Base-by-base conservation (phyloP, 2,329 filamentous ascomycete genomes). In the Tolypocladium nubicola region DNA sequence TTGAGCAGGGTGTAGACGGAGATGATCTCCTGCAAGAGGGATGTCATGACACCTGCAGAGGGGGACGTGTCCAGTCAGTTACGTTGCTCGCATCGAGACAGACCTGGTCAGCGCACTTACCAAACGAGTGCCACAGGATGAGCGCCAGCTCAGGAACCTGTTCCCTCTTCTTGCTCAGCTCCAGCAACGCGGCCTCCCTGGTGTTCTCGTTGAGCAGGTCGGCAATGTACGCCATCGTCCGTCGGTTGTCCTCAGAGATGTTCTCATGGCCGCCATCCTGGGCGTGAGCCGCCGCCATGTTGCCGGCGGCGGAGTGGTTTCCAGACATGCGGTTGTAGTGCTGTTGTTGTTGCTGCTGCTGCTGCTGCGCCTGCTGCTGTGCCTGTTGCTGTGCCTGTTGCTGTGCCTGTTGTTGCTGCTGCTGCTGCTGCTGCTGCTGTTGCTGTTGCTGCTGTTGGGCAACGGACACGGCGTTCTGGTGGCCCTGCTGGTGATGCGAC, bases 41-140 rank as follows among this genome's bases (percentile, higher is more conserved):
- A 96, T 52, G 94, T 97, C 94, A 99, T 99, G 68, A 99, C 94
- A 67, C 92, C 91, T 96, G 63, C 10, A 37, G 47, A 52, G 14
- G 30, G 19, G 11, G 19, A 14, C 16, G 19, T 37, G 30, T 11
- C 47, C 19, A 13, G 47, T 52, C 30, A 52, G 47, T 21, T 35
- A 35, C 19, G 13, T 11, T 2, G 30, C 19, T 43, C 13, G 4
- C 33, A 38, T 16, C 45, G 21, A 52, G 43, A 40, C 1, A 11
- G 40, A 38, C 13, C n/a, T 41, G 52, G 4, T 35, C 19, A 5
- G 50, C 4, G 21, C 23, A 4, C 84, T 62, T 83, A 96, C 93
- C 94, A 68, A 97, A 97, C 4, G 93, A 97, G 73, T 99, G 94
- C 94, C 94, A 99, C 61, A 99, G 79, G 60, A 99, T 96, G 66